Percentiles rank a stretch among this genome's conserved stretches.
Evolutionary conservation across 2,329 filamentous ascomycete genomes (phyloP).

Genomic region (Knufia petricola): DNA sequence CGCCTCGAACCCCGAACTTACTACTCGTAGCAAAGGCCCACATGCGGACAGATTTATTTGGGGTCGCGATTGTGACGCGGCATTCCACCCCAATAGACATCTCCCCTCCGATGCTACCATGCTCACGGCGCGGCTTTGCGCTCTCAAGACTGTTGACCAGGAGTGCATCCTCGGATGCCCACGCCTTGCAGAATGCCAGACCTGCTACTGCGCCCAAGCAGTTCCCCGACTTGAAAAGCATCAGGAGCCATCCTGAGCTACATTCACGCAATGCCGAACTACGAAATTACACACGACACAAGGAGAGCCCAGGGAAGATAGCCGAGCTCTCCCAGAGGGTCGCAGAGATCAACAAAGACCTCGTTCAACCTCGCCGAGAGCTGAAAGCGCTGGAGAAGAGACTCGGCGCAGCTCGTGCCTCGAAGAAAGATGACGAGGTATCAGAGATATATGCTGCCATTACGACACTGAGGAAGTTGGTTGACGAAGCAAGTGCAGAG

Average conservation of each 20-base stretch:
- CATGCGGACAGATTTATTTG: conserved; percentile 1
- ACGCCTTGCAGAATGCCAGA: conserved; percentile 30
- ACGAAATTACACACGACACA: conserved; percentile 63
- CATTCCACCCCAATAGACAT: not conserved
- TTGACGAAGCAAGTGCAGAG: conserved; percentile 26
- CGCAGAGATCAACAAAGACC: conserved; percentile 30
- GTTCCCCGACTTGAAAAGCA: conserved; percentile 74
- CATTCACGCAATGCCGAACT: conserved; percentile 75
- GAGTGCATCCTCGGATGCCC: not conserved
- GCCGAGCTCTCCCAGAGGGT: conserved; percentile 30
- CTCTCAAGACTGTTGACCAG: not conserved
- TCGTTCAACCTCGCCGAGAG: conserved; percentile 33
- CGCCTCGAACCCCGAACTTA: no score
- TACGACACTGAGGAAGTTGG: conserved; percentile 12
- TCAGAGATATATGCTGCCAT: conserved; percentile 12
- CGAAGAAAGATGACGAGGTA: conserved; percentile 14
- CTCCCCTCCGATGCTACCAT: conserved; percentile 7
- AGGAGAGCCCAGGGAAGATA: conserved; percentile 45
- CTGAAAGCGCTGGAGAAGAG: conserved; percentile 37
- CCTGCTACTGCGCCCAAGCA: conserved; percentile 70
- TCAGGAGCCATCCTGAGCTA: conserved; percentile 71
- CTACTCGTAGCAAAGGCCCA: not conserved
- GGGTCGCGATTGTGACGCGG: not conserved
- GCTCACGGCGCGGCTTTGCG: conserved; percentile 2
- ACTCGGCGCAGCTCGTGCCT: conserved; percentile 29